Evolutionary conservation across 2,329 filamentous ascomycete genomes (phyloP), one percentile per base, ranked within the genome.

Genomic region (Blumeria hordei): DNA sequence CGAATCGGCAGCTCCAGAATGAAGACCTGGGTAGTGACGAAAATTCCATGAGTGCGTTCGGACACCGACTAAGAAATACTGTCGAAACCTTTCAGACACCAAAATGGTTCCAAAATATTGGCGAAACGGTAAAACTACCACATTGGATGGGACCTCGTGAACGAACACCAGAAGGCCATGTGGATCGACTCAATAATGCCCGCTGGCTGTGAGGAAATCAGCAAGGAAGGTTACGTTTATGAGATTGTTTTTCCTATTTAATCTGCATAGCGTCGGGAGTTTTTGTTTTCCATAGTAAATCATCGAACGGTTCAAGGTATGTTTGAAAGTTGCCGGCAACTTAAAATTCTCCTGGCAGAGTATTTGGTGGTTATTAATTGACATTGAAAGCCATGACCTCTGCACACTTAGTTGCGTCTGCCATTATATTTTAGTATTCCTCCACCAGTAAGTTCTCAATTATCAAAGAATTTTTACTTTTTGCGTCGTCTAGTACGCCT

Each of bases 31-130:
- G 77, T 1, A 81, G 85, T 35, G 80, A 88, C 12, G 85, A 87
- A 55, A 86, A 81, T 60, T 86, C 94, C 67, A 88, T 96, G 64
- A 77, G 85, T 60, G 81, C 83, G 36, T 79, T 96, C 58, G 80
- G 85, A 0, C 85, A 93, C 64, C 76, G 90, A 37, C 81, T 98
- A 62, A 85, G 81, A 68, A 98, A 98, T 64, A 96, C 92, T 0
- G 78, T 96, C 54, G 90, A 96, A 58, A 83, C 80, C 0, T 75
- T 87, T 1, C 83, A 88, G 54, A 75, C 81, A 34, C 90, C 92
- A 0, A 80, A 80, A 59, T 96, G 88, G 88, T 71, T 94, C 59
- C 76, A 80, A 61, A 82, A 85, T 32, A 72, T 86, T 33, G 76
- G 78, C 1, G 73, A 77, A 56, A 76, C 75, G 8, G 77, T 88